phyloP scores from a whole-genome alignment of 2,329 filamentous ascomycete genomes.

The Penicillium freii region DNA sequence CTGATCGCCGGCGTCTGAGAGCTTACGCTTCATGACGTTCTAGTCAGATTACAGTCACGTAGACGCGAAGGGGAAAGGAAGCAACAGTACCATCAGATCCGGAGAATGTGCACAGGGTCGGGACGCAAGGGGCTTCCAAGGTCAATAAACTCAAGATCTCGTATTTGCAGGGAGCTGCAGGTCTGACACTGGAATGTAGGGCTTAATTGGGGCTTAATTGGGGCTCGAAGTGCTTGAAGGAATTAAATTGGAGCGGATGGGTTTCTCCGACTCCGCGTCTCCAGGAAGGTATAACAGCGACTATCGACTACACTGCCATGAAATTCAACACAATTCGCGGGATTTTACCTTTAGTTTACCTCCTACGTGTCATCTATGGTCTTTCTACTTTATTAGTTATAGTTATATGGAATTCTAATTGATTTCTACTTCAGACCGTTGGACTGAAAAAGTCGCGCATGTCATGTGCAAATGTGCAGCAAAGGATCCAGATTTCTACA shows the following conservation, averaged over 20 bases:
- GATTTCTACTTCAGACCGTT: background rate
- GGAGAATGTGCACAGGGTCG: conserved; percentile 27
- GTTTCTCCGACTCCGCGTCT: conserved; percentile 32
- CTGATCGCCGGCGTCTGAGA: conserved; percentile 36
- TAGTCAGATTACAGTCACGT: conserved; percentile 17
- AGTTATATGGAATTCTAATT: background rate
- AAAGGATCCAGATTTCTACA: too few species aligned
- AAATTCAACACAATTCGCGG: background rate
- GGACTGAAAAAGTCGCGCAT: background rate
- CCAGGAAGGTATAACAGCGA: background rate
- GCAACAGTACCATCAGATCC: conserved; percentile 35
- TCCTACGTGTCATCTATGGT: background rate
- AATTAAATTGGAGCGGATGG: conserved; percentile 19
- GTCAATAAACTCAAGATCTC: conserved; percentile 7
- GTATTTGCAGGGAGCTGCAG: conserved; percentile 1
- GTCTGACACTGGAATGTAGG: conserved; percentile 11
- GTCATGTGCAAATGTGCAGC: background rate
- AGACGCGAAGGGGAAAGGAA: conserved; percentile 23
- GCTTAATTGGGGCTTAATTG: background rate
- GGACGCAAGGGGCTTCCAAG: conserved; percentile 27
- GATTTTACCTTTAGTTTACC: background rate
- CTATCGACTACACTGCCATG: too few species aligned
- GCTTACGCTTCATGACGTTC: conserved; percentile 44
- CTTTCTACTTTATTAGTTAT: background rate
- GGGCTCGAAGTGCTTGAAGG: conserved; percentile 11